Base-by-base conservation (phyloP, 2,329 filamentous ascomycete genomes). In the Simplicillium aogashimaense region DNA sequence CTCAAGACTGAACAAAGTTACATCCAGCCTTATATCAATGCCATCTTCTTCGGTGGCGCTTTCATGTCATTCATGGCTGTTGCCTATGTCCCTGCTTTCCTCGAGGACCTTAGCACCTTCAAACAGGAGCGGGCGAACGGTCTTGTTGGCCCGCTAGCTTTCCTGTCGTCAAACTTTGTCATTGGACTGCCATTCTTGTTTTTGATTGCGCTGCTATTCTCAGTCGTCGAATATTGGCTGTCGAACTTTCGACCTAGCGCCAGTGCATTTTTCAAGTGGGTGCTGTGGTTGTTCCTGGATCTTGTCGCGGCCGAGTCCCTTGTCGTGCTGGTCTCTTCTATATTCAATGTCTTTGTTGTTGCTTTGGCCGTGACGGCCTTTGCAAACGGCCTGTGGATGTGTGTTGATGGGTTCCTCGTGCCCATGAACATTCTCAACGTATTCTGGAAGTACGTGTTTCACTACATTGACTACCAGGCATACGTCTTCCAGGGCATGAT, bases 401-500 rank as follows among this genome's bases (percentile, higher is more conserved):
- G 75, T 38, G 84, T 90, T 2, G 78, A 81, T 39, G 87, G 87
- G 1, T 94, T 94, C 63, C 72, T 94, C 58, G 86, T 94, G 2
- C 72, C 77, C 3, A 77, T 81, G 3, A 74, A 67, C 1, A 74
- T 81, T 2, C 69, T 94, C 32, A 94, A 94, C 58, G 76, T 74
- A 3, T 94, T 94, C 50, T 94, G 84, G 78, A 76, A 79, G 57
- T 92, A 94, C 51, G 84, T 84, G 6, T 92, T 92, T 51, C 83
- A 89, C 55, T 94, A 89, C 58, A 89, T 89, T 54, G 84, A 94
- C 56, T 94, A 94, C 53, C 86, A 90, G 56, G 74, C 69, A 33
- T 94, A 89, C 51, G 86, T 94, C 3, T 94, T 94, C 56, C 78
- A 90, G 54, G 86, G 85, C 12, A 92, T 94, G 86, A 92, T 94